These are phyloP conservation scores for Dictyostelium capitatum DNA, from an alignment of 78 protist genomes.

Conservation along the genomic window DNA sequence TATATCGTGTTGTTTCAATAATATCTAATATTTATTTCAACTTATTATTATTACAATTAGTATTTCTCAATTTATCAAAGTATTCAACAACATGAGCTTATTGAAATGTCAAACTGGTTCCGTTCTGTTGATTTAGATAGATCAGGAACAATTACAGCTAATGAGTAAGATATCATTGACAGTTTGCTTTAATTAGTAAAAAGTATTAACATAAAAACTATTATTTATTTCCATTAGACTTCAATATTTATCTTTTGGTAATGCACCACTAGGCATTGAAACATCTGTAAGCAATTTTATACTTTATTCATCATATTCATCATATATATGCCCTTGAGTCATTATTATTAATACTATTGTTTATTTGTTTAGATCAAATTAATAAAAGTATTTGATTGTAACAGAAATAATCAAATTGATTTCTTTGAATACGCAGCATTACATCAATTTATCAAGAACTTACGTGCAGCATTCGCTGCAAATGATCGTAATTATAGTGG, in stretches of 20 bases:
- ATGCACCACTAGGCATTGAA: conserved; percentile 56
- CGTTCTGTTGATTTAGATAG: conserved; percentile 34
- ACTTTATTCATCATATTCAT: neutral
- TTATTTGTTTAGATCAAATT: neutral
- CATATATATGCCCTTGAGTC: too few relatives aligned
- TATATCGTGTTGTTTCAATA: too few relatives aligned
- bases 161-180: neutral
- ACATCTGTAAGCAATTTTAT: conserved; percentile 39
- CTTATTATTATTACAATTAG: neutral
- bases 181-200: neutral
- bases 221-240: too few relatives aligned
- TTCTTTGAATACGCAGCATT: conserved; percentile 67
- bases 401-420: conserved; percentile 51
- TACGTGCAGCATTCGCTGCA: conserved; percentile 13
- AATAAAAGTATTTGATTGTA: conserved; percentile 41
- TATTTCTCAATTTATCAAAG: conserved; percentile 7
- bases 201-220: too few relatives aligned
- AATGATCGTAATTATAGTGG: conserved; percentile 55
- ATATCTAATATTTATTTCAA: neutral
- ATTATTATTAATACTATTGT: neutral
- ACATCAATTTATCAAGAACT: conserved; percentile 26
- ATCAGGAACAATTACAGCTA: conserved; percentile 20
- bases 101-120: conserved; percentile 44
- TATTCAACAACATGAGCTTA: conserved; percentile 21
- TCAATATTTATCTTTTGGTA: conserved; percentile 32